Percentiles rank a stretch among this genome's conserved stretches.
phyloP scores from a whole-genome alignment of 176 grass and related monocot genomes.

The Paspalum vaginatum region DNA sequence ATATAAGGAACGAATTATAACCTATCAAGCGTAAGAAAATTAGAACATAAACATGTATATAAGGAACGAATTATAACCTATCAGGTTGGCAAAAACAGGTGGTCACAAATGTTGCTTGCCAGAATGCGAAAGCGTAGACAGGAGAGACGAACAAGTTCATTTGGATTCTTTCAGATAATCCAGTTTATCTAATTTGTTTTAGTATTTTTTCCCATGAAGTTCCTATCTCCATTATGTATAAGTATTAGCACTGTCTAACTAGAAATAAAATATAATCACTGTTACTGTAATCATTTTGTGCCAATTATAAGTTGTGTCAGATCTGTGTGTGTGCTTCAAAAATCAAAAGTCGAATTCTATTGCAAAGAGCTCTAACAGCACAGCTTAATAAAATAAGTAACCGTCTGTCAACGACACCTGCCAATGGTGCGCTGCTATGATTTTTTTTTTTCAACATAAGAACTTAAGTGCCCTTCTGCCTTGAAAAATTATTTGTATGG shows the following conservation, averaged over 20 bases:
- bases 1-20: no score
- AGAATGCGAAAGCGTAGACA: background rate
- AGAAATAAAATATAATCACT: constrained; percentile 6
- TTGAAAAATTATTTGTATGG: background rate
- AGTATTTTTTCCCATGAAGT: background rate
- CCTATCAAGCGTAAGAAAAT: constrained; percentile 18
- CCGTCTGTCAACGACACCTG: background rate
- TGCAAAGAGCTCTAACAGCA: background rate
- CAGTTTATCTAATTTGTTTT: background rate
- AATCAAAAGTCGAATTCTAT: background rate
- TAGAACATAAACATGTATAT: background rate
- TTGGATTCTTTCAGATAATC: background rate
- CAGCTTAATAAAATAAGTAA: background rate
- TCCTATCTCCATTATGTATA: background rate
- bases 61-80: no score
- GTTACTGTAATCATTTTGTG: background rate
- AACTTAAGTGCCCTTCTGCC: background rate
- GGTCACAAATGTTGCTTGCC: background rate
- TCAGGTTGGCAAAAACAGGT: background rate
- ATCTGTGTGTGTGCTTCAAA: background rate
- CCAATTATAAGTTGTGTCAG: background rate
- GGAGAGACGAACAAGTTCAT: background rate
- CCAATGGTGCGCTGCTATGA: background rate
- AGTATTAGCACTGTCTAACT: background rate
- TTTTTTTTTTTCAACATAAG: background rate